phyloP scores from a whole-genome alignment of 768 basidiomycete species.

The Mycena metata region DNA sequence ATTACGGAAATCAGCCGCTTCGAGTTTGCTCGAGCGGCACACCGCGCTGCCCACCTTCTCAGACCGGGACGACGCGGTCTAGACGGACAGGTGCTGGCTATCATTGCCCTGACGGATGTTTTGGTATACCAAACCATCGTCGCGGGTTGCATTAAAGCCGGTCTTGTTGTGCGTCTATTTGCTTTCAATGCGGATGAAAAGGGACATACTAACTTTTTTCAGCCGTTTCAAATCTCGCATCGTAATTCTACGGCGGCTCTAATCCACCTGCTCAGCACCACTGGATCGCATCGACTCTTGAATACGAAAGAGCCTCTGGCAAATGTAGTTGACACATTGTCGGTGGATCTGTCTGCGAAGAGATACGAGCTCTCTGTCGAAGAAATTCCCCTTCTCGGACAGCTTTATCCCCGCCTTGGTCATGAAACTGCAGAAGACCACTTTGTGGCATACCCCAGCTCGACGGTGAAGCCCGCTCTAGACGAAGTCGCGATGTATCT shows the following conservation, averaged over 20 bases:
- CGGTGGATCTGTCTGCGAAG: conserved; percentile 33
- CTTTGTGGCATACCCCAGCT: conserved; percentile 47
- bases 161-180: conserved; percentile 48
- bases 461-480: conserved; percentile 31
- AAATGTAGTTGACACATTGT: conserved; percentile 47
- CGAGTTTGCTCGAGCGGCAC: conserved; percentile 60
- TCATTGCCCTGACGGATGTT: conserved; percentile 49
- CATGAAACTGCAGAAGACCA: conserved; percentile 46
- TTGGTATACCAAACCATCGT: conserved; percentile 59
- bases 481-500: conserved; percentile 52
- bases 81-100: conserved; percentile 51
- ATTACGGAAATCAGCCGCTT: conserved; percentile 51
- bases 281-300: conserved; percentile 54
- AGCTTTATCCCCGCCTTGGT: conserved; percentile 58
- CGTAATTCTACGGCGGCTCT: conserved; percentile 55
- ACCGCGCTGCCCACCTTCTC: conserved; percentile 57
- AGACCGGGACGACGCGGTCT: conserved; percentile 49
- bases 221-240: conserved; percentile 59
- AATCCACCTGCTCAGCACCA: conserved; percentile 52
- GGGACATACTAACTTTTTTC: neutral
- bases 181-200: neutral
- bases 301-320: conserved; percentile 44
- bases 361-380: conserved; percentile 45
- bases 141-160: conserved; percentile 54
- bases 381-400: conserved; percentile 49